Base-by-base conservation (phyloP, 1,284 basidiomycete genomes). In the Tausonia pullulans region DNA sequence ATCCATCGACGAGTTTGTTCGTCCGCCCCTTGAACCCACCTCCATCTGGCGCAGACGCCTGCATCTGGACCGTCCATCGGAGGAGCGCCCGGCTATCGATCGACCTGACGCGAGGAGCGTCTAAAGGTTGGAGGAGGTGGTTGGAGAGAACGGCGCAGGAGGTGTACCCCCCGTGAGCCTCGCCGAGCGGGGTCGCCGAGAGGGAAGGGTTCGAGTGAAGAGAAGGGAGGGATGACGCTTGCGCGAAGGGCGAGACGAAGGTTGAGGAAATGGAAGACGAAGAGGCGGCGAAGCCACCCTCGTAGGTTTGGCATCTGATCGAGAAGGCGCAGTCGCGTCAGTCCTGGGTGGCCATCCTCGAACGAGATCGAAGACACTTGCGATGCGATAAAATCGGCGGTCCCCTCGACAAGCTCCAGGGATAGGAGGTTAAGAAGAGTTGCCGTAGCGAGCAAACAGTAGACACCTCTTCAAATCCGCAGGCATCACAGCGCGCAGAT, bases 1-100 rank as follows among this genome's bases (percentile, higher is more conserved):
- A 99, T 3, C 95, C 96, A 72, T 99, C 96, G 0, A 99, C 95
- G 11, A 99, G 83, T 77, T 99, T 99, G 76, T 98, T 99, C 66
- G 90, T 91, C 54, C 96, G 81, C 0, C 96, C 96, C 57, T 83
- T 83, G 77, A 98, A 98, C 0, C 95, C 96, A 3, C 93, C 94
- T 3, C 92, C 81, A 72, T 98, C 95, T 41, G 83, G 81, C 41
- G 86, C 84, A 0, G 78, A 76, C 0, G 92, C 93, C 74, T 99
- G 96, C 85, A 96, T 88, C 58, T 86, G 80, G 0, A 83, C 84
- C 0, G 87, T 81, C 95, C 95, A 98, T 2, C 94, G 79, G 39
- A 91, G 72, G 0, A 95, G 79, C 2, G 78, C 79, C 14, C 27
- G 27, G 27, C 27, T 78, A 75, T 0, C 81, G 77, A 71, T 96